Evolutionary conservation across 2,329 filamentous ascomycete species (phyloP), one percentile per base, ranked within the genome.

Genomic region (Lanzia echinophila): DNA sequence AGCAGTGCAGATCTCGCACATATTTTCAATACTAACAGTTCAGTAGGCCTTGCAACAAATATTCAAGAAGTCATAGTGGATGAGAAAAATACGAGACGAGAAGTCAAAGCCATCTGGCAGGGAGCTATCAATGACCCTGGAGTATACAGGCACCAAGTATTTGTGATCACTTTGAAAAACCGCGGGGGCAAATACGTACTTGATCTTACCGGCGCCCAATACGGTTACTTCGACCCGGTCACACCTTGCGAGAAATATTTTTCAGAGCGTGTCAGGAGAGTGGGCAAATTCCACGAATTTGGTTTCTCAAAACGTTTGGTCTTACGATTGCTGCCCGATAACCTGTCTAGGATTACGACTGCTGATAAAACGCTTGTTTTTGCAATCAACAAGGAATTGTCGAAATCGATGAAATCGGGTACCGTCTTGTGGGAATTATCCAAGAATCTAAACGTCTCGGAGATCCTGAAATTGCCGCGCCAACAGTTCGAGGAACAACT

Each of bases 171-270:
- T 2, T 34, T 57, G 3, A 33, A 50, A 8, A 31, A 49, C 3
- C 12, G 45, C n/a, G 24, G 22, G 1, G 57, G 56, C 12, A 10
- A 17, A 2, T 61, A 56, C 33, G 34, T 38, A 15, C 11, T 61
- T 3, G 59, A 58, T 28, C 32, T 60, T 8, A 19, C 54, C 3
- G 20, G 58, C 12, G 56, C 58, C 7, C 54, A 59, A 24, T 57
- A 47, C 20, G 57, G 59, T 2, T 58, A 49, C n/a, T 52, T 51
- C 13, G 28, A 54, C 3, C 48, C 57, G 0, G 49, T 59, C 1
- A 48, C 34, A 2, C 50, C 47, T 15, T 58, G 28, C 41, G 20
- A 11, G 1, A 17, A 47, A 7, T 58, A 54, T 13, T 1, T 22
- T 1, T 8, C 2, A 1, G 15, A n/a, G 4, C 42, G 42, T 2